These are phyloP conservation scores for Alternaria incomplexa DNA, from an alignment of 2,329 filamentous ascomycete genomes.

Conservation along the genomic window DNA sequence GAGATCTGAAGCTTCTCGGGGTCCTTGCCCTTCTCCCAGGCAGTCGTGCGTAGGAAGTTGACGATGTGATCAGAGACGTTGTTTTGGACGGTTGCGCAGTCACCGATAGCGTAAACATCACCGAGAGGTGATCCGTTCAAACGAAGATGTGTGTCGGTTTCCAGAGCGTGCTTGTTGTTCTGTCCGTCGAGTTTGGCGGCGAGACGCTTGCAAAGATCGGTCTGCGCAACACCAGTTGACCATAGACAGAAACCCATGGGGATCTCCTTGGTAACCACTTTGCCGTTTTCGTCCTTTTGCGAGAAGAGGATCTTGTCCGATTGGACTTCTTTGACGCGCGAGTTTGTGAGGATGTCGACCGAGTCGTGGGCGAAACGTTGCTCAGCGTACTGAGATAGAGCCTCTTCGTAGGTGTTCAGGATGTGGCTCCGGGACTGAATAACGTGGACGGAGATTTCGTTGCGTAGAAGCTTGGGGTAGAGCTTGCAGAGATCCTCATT, in stretches of 20 bases:
- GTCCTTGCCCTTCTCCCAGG: slow-evolving; percentile 90
- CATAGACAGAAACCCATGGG: slow-evolving; percentile 96
- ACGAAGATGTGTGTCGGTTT: slow-evolving; percentile 92
- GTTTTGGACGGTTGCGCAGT: slow-evolving; percentile 96
- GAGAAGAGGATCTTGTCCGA: slow-evolving; percentile 86
- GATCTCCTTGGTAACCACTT: slow-evolving; percentile 84
- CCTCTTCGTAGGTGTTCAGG: slow-evolving; percentile 96
- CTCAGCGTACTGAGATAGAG: slow-evolving; percentile 90
- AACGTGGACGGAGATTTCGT: slow-evolving; percentile 96
- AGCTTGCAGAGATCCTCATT: slow-evolving; percentile 82
- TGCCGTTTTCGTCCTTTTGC: slow-evolving; percentile 76
- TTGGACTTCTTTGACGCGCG: slow-evolving; percentile 87
- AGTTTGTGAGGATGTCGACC: slow-evolving; percentile 89
- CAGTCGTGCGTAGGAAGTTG: slow-evolving; percentile 84
- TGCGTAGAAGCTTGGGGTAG: slow-evolving; percentile 89
- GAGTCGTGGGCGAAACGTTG: slow-evolving; percentile 88
- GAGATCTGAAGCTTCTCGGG: slow-evolving; percentile 85
- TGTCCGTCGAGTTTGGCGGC: slow-evolving; percentile 79
- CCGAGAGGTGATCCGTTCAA: slow-evolving; percentile 87
- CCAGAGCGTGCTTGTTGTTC: slow-evolving; percentile 87
- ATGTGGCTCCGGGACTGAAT: slow-evolving; percentile 96
- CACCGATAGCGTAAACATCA: slow-evolving; percentile 95
- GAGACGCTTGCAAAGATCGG: slow-evolving; percentile 77
- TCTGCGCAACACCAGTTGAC: slow-evolving; percentile 94
- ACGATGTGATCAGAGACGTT: slow-evolving; percentile 92